A percentile compares a stretch with the other conserved stretches of the same genome.
Evolutionary conservation across 1,284 basidiomycete genomes (phyloP).

Genomic region (Moesziomyces sp.): DNA sequence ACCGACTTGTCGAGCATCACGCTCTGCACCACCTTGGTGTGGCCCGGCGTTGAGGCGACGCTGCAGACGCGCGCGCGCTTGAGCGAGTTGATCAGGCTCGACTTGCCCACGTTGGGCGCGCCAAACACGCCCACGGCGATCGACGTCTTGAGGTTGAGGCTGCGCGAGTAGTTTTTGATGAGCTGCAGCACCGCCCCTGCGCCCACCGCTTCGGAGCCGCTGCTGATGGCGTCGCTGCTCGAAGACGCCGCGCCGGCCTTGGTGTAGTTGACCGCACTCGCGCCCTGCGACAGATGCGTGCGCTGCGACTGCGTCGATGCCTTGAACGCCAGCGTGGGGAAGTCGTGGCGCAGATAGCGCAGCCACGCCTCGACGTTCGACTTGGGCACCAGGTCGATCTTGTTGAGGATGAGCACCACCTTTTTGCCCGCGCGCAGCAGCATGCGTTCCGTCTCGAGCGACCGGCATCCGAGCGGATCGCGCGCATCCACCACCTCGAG

Average conservation of each 20-base stretch:
- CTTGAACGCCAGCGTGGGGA: constrained; percentile 93
- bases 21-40: constrained; percentile 93
- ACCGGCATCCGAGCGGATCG: constrained; percentile 72
- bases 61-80: constrained; percentile 78
- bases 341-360: constrained; percentile 86
- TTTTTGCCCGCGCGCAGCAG: constrained; percentile 57
- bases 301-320: constrained; percentile 85
- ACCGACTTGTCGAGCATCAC: constrained; percentile 92
- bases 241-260: background rate
- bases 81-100: constrained; percentile 91
- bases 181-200: constrained; percentile 79
- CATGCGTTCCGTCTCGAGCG: constrained; percentile 55
- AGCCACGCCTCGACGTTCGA: constrained; percentile 92
- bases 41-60: constrained; percentile 94
- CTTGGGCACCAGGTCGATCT: constrained; percentile 78
- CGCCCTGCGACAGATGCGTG: constrained; percentile 71
- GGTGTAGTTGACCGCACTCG: constrained; percentile 22
- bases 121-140: constrained; percentile 91
- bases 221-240: constrained; percentile 20
- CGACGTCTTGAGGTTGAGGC: constrained; percentile 57
- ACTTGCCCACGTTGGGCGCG: constrained; percentile 98
- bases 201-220: constrained; percentile 69
- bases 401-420: constrained; percentile 56
- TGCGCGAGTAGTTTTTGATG: constrained; percentile 84
- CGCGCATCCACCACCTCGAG: constrained; percentile 68